Evolutionary conservation across 2,329 filamentous ascomycete species (phyloP), one percentile per base, ranked within the genome.

Genomic region (Shiraia bambusicola): DNA sequence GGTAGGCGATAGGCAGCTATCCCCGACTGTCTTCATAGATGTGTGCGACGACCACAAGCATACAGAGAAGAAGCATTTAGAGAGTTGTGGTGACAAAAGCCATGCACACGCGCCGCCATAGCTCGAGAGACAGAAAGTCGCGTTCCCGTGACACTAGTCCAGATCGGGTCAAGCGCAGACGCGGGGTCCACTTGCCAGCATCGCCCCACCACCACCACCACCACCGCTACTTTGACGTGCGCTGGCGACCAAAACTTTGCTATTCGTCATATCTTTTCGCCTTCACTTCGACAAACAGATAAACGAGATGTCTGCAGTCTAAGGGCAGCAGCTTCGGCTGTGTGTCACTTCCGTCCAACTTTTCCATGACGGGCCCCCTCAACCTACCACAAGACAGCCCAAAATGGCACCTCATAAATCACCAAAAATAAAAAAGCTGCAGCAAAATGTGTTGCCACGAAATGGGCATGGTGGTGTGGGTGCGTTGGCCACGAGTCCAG

Each of bases 301-400:
- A 51, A 34, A 28, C 46, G 52, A 46, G 37, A 67, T 69, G 65
- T 60, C 57, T 66, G 63, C 66, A 63, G 65, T 69, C 64, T 71
- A 59, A 66, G 64, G 66, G 65, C 63, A 65, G 69, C 70, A 66
- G 72, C 72, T 72, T 68, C 70, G 72, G 72, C 72, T 73, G 72
- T 69, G 59, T 48, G 60, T 70, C 67, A 68, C 50, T 55, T 54
- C 59, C 60, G 19, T 22, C 64, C 61, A 57, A 56, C 24, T 48
- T 49, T 47, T 51, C 33, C 37, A 54, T 56, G 59, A 63, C 60
- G 65, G 55, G 58, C 55, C 56, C 19, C 50, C 58, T 49, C 51
- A 59, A 55, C 39, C 56, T 60, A 61, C 53, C 44, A 61, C 58
- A 53, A 65, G 61, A 60, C 64, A 62, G 62, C 59, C 58, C 65